Base-by-base conservation (phyloP, 208 protist genomes). In the Trypanosoma congolense region DNA sequence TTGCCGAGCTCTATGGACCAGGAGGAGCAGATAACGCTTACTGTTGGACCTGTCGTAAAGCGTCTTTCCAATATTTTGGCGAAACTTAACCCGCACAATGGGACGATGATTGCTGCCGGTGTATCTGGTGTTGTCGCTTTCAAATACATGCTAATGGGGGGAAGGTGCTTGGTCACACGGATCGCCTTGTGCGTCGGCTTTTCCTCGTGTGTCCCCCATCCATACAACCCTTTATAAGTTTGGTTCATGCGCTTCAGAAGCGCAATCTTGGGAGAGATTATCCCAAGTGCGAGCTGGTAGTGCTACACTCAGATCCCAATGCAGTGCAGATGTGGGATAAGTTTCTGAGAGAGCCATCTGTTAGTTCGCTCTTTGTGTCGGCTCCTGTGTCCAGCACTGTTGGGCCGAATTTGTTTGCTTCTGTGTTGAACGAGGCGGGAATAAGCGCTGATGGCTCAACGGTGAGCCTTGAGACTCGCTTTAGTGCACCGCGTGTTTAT, bases 51-150 rank as follows among this genome's bases (percentile, higher is more conserved):
- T 1, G 25, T 87, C 43, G 57, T 90, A 45, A 74, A 76, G 70
- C 80, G 71, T 14, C 50, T 87, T 4, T 52, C 72, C 48, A 93
- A 93, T 64, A 50, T 67, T 2, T 18, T 93, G 21, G 59, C 66
- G 14, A 57, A 68, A 33, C 71, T 93, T 14, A 93, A 93, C 54
- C 82, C 83, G 4, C 73, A 87, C 56, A 71, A 88, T 36, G 83
- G 61, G 9, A 80, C 71, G 16, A 65, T 93, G 56, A 65, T 89
- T 19, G 87, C 87, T 3, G 82, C 77, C 0, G 87, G 82, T 18
- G 78, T 75, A 22, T 81, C 87, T 12, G 64, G 62, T 0, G 36
- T 61, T 18, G 51, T 91, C 4, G 82, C 74, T 2, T 60, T 85
- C 38, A 91, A 90, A 69, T 90, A 86, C 64, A 49, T 75, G 33